Evolutionary conservation across 2,329 filamentous ascomycete species (phyloP), one percentile per base, ranked within the genome.

Genomic region (Acrodontium crateriforme): DNA sequence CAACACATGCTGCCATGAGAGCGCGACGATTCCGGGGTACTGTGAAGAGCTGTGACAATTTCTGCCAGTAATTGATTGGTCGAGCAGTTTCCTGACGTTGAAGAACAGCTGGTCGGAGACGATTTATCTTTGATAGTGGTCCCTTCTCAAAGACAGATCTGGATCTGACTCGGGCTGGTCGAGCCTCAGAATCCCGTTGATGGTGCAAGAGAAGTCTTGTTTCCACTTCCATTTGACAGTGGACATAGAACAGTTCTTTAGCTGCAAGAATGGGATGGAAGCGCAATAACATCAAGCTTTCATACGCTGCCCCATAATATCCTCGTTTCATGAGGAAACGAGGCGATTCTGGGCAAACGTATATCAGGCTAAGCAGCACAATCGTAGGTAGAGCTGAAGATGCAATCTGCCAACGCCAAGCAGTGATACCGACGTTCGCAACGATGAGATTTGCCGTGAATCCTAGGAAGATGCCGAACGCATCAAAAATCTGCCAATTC

Each of bases 401-500:
- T 3, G 44, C 45, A 4, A 42, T 41, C 35, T 47, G 44, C 36
- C 44, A 42, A 25, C 46, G 33, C 47, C 47, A 50, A 2, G 41
- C 36, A 5, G 36, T 32, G 16, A 19, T n/a, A n/a, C 41, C 41
- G 9, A 38, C 35, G 5, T 31, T 29, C 2, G 41, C 37, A 7
- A 47, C 37, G 6, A 37, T 33, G 3, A 49, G 36, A 22, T 47
- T 48, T 4, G 45, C 45, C 2, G 44, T 41, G 22, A 38, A 46
- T 2, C 46, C 47, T 4, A 47, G 28, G 15, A 50, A 43, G 25
- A 50, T 43, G 1, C 48, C 48, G 19, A 47, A 35, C 2, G 48
- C 47, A 14, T 45, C 46, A 24, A 49, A 48, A 2, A 49, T 26
- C 26, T 51, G 47, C 45, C 46, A 51, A 19, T 44, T 46, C 43